Percentiles rank a stretch among this genome's conserved stretches.
Conservation (phyloP, 306 rosid genomes). For the Carpinus fangiana region DNA sequence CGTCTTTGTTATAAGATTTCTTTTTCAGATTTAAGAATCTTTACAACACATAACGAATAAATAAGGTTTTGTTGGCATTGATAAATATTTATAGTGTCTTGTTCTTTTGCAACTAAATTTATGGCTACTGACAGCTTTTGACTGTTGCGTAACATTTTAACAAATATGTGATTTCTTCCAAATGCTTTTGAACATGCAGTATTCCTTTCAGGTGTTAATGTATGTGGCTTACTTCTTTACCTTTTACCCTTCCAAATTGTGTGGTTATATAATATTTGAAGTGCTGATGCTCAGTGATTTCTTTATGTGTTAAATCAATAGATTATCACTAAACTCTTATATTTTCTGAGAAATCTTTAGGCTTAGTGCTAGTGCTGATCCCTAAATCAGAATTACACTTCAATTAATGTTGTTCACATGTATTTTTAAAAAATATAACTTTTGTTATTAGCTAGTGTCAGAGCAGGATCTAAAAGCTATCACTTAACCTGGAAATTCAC, state of each 20-base stretch:
- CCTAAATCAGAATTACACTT: neutral
- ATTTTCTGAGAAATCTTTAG: neutral
- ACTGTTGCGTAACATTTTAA: neutral
- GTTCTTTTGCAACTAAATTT: neutral
- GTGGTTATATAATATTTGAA: neutral
- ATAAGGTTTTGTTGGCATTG: neutral
- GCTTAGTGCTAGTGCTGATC: neutral
- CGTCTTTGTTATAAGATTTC: neutral
- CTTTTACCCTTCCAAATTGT: neutral
- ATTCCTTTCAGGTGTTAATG: neutral
- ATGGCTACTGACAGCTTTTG: neutral
- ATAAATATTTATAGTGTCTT: neutral
- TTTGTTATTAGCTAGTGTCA: neutral
- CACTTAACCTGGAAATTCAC: constrained; percentile 6
- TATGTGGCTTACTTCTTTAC: neutral
- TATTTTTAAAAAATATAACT: neutral
- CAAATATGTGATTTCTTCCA: neutral
- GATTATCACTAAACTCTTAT: neutral
- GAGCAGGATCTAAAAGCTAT: neutral
- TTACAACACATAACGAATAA: neutral
- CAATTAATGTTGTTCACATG: neutral
- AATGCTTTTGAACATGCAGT: neutral
- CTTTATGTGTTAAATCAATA: neutral
- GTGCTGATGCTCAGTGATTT: neutral
- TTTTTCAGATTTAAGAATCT: neutral